Conservation (phyloP, 495 filamentous ascomycete species). For the Penicillium riverlandense region DNA sequence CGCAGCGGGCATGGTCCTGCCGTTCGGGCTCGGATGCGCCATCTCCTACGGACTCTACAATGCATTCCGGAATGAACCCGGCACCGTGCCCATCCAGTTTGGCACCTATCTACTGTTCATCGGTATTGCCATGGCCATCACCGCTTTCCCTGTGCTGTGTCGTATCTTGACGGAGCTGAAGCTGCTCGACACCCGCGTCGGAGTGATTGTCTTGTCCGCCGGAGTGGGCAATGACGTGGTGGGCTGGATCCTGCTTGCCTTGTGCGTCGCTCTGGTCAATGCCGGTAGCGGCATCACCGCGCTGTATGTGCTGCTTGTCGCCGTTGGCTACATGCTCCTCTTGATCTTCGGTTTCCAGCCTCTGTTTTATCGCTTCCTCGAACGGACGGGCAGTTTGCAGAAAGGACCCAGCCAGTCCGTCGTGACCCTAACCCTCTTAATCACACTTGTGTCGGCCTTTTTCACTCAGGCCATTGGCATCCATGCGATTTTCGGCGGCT, state of each 20-base stretch:
- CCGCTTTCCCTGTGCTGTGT: conserved; percentile 91
- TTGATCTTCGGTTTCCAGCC: conserved; percentile 71
- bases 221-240: conserved; percentile 95
- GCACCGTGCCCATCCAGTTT: conserved; percentile 59
- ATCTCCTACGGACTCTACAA: conserved; percentile 85
- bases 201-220: conserved; percentile 85
- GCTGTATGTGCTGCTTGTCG: conserved; percentile 75
- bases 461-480: conserved; percentile 93
- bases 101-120: conserved; percentile 88
- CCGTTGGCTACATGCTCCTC: conserved; percentile 70
- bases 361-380: conserved; percentile 66
- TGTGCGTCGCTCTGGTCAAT: conserved; percentile 93
- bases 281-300: conserved; percentile 78
- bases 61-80: conserved; percentile 61
- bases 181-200: conserved; percentile 74
- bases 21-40: conserved; percentile 60
- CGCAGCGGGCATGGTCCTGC: conserved; percentile 76
- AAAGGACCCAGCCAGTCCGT: conserved; percentile 88
- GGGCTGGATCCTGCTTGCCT: conserved; percentile 89
- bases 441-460: conserved; percentile 79
- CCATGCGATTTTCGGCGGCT: conserved; percentile 86
- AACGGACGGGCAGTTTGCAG: conserved; percentile 68
- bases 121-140: conserved; percentile 91
- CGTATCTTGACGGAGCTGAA: conserved; percentile 93
- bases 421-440: conserved; percentile 72